Conservation (phyloP, 106 monocot species). For the Apostasia ramifera region DNA sequence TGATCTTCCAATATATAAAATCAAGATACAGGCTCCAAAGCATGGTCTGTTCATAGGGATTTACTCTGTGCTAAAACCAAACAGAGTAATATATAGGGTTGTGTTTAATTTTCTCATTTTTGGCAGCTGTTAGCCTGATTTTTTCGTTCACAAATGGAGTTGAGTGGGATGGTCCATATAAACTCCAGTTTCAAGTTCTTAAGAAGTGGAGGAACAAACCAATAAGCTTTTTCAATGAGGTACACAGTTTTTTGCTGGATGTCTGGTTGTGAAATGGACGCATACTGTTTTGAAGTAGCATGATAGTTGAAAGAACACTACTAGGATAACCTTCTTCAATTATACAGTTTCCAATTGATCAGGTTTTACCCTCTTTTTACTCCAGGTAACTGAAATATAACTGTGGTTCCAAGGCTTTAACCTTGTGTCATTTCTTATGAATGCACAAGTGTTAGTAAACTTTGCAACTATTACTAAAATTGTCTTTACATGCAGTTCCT, state of each 20-base stretch:
- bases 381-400: no score
- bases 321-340: no score
- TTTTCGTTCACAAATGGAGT: constrained; percentile 93
- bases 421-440: no score
- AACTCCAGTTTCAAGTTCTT: constrained; percentile 48
- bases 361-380: no score
- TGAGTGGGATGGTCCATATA: constrained; percentile 89
- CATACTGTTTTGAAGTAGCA: no score
- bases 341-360: no score
- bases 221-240: constrained; percentile 76
- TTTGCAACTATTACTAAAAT: no score
- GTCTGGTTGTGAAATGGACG: no score
- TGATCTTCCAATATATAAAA: constrained; percentile 73
- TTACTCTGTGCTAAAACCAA: background rate
- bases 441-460: no score
- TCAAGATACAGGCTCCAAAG: constrained; percentile 62
- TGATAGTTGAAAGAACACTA: no score
- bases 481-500: no score
- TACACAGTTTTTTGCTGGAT: background rate
- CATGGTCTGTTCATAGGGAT: constrained; percentile 47
- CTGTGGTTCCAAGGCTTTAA: no score
- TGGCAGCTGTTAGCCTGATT: constrained; percentile 61
- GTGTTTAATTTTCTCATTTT: constrained; percentile 3
- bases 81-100: background rate
- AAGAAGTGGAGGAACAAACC: constrained; percentile 70